phyloP scores from a whole-genome alignment of 2,329 filamentous ascomycete genomes.

The Leptographium radiaticola region DNA sequence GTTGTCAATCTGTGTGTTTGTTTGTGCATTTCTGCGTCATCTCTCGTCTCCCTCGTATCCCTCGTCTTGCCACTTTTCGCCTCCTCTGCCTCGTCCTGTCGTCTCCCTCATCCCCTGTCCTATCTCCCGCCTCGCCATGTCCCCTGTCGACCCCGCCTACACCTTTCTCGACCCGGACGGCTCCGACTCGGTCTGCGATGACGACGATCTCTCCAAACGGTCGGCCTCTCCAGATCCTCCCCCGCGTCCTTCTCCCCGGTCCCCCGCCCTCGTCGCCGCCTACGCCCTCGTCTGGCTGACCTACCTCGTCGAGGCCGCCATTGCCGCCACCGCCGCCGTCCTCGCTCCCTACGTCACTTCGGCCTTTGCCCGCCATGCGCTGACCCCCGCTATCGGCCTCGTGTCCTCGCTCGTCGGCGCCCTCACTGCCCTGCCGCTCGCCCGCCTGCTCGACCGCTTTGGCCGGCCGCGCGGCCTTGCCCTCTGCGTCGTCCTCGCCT shows the following conservation, averaged over 20 bases:
- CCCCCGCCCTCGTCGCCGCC: slow-evolving; percentile 21
- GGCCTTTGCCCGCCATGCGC: slow-evolving; percentile 9
- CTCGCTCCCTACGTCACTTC: slow-evolving; percentile 18
- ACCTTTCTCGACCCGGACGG: no score
- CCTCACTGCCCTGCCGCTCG: slow-evolving; percentile 41
- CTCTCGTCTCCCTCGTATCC: no score
- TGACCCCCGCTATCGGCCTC: slow-evolving; percentile 9
- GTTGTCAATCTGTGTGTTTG: no score
- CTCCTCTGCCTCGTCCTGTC: not conserved
- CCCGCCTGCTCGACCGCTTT: slow-evolving; percentile 46
- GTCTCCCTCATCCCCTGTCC: not conserved
- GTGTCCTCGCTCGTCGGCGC: slow-evolving; percentile 26
- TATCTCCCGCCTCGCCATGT: no score
- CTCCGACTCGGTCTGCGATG: no score
- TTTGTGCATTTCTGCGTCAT: no score
- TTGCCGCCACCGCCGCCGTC: not conserved
- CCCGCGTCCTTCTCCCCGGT: not conserved
- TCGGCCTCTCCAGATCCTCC: no score
- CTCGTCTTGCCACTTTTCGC: no score
- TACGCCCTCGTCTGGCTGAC: slow-evolving; percentile 28
- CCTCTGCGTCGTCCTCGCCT: slow-evolving; percentile 34
- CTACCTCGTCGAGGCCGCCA: slow-evolving; percentile 18
- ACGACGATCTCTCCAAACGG: no score
- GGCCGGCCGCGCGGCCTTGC: slow-evolving; percentile 43
- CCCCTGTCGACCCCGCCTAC: no score